phyloP scores from a whole-genome alignment of 805 yeast species.

The Saccharomycopsis guyanensis region DNA sequence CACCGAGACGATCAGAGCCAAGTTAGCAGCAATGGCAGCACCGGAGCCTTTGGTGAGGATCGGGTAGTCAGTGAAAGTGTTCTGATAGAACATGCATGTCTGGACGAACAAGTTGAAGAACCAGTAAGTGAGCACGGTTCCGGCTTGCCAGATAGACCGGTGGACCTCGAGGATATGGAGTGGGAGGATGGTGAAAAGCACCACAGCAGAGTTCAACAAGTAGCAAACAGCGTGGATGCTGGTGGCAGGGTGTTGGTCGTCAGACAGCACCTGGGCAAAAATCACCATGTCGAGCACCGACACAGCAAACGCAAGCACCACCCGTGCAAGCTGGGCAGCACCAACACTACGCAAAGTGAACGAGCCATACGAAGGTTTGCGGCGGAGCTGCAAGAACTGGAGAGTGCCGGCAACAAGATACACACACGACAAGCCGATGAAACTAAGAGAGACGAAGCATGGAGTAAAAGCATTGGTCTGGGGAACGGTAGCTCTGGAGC shows the following conservation, averaged over 20 bases:
- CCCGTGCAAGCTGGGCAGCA: slow-evolving; percentile 7
- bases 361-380: slow-evolving; percentile 5
- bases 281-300: slow-evolving; percentile 3
- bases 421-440: slow-evolving; percentile 1
- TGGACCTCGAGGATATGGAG: slow-evolving; percentile 18
- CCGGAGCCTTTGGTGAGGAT: not conserved
- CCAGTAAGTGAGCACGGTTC: slow-evolving; percentile 15
- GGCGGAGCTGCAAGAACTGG: slow-evolving; percentile 12
- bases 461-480: slow-evolving; percentile 19
- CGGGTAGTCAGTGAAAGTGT: slow-evolving; percentile 10
- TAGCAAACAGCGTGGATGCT: not conserved
- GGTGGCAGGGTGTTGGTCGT: not conserved
- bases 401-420: slow-evolving; percentile 8
- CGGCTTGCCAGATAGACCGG: slow-evolving; percentile 17
- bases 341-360: slow-evolving; percentile 11
- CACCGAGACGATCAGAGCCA: slow-evolving; percentile 3
- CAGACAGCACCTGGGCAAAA: not conserved
- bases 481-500: not conserved
- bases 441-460: slow-evolving; percentile 6
- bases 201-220: slow-evolving; percentile 1
- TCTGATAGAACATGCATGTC: slow-evolving; percentile 11
- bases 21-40: not conserved
- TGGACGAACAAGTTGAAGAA: slow-evolving; percentile 1
- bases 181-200: slow-evolving; percentile 13
- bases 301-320: slow-evolving; percentile 9